Conservation (phyloP, 352 stramenopile species). For the Saprolegnia diclina region DNA sequence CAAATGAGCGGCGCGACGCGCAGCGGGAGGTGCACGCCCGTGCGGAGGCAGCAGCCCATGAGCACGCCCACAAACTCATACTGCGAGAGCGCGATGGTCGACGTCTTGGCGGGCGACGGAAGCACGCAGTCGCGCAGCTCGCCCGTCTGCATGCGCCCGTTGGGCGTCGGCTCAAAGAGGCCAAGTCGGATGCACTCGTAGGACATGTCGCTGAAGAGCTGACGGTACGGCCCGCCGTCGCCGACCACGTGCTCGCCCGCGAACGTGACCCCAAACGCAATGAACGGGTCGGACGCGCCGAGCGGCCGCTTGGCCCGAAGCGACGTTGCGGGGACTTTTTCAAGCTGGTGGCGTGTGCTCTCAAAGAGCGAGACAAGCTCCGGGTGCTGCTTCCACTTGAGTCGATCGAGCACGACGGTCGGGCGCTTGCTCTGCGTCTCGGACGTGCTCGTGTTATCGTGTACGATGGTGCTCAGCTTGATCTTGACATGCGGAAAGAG, state of each 20-base stretch:
- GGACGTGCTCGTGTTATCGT: constrained; percentile 65
- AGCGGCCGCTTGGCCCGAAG: constrained; percentile 66
- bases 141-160: constrained; percentile 61
- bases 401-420: constrained; percentile 61
- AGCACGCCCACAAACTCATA: constrained; percentile 72
- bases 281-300: constrained; percentile 70
- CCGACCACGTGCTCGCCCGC: constrained; percentile 72
- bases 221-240: constrained; percentile 68
- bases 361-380: constrained; percentile 60
- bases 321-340: constrained; percentile 38
- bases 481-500: constrained; percentile 76
- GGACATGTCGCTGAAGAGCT: constrained; percentile 74
- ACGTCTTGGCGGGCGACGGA: constrained; percentile 50
- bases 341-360: constrained; percentile 52
- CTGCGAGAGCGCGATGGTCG: constrained; percentile 53
- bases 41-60: constrained; percentile 76
- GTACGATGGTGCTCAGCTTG: constrained; percentile 55
- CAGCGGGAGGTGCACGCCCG: constrained; percentile 64
- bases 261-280: constrained; percentile 76
- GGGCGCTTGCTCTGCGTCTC: constrained; percentile 50
- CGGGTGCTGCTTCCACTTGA: constrained; percentile 37
- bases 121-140: constrained; percentile 65
- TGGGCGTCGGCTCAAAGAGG: constrained; percentile 68
- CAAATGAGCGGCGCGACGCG: constrained; percentile 65
- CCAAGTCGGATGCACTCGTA: constrained; percentile 47